These are phyloP conservation scores for Penicillium herquei DNA, from an alignment of 495 filamentous ascomycete genomes.

Conservation along the genomic window DNA sequence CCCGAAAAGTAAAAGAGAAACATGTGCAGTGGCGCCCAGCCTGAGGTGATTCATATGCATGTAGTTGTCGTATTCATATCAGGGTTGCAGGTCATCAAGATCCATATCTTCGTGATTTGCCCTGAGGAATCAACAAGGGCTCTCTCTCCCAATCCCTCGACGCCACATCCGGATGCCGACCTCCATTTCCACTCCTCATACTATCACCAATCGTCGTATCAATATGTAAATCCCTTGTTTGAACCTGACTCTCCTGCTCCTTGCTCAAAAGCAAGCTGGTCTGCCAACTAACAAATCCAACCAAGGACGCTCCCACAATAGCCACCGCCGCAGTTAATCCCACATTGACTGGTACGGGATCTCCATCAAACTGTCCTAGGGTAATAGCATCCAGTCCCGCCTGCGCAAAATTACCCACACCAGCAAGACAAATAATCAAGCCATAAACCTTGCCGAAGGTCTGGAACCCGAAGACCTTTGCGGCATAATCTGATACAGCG, in stretches of 20 bases:
- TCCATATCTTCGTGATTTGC: neutral
- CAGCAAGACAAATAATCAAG: slow-evolving; percentile 85
- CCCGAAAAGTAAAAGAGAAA: no score
- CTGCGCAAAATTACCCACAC: slow-evolving; percentile 85
- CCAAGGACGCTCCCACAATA: slow-evolving; percentile 56
- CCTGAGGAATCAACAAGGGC: slow-evolving; percentile 6
- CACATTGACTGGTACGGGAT: slow-evolving; percentile 80
- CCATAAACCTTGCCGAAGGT: slow-evolving; percentile 97
- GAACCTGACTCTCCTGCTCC: neutral
- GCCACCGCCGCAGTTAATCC: slow-evolving; percentile 60
- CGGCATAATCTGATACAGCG: slow-evolving; percentile 71
- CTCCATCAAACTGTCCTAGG: slow-evolving; percentile 63
- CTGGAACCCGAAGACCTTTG: slow-evolving; percentile 94
- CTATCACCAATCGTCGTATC: neutral
- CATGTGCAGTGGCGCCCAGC: no score
- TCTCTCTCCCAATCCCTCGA: slow-evolving; percentile 10
- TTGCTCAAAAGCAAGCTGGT: slow-evolving; percentile 7
- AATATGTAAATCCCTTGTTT: neutral
- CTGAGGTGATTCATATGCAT: neutral
- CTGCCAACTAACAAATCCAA: slow-evolving; percentile 56
- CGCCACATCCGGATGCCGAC: slow-evolving; percentile 2
- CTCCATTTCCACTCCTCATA: neutral
- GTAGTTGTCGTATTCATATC: neutral
- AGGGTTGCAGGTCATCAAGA: neutral
- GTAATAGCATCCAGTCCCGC: slow-evolving; percentile 78